Base-by-base conservation (phyloP, 805 yeast genomes). In the Henningerozyma blattae region DNA sequence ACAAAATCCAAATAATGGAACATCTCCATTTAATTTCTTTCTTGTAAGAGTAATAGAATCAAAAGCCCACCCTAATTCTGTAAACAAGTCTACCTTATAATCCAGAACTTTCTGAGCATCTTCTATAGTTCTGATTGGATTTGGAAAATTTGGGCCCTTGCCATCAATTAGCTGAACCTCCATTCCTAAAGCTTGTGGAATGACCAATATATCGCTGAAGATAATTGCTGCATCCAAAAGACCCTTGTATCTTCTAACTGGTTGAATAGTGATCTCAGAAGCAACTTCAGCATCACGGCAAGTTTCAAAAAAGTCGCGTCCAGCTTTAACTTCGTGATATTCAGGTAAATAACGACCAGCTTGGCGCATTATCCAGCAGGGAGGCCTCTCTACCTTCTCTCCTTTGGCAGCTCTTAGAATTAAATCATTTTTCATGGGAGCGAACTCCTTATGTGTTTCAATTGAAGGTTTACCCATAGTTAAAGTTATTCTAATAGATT, bases 121-220 rank as follows among this genome's bases (percentile, higher is more conserved):
- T 30, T 64, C 69, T 4, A 82, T 83, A 3, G 61, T 62, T 53
- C 96, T 73, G 46, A 91, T 63, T 14, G 98, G 98, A 30, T 77
- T 76, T 2, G 85, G 86, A 58, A 91, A 91, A 34, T 78, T 79
- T 4, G 98, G 98, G 0, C 98, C 98, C 40, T 78, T 80, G 34
- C 94, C 91, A 38, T 91, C 97, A 28, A 84, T 64, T 94, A 91
- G 89, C 52, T 80, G 77, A 28, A 91, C 95, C 34, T 72, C 77
- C 81, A 87, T 83, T 12, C 98, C 98, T 86, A 91, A 78, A 10
- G 96, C 98, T 61, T 91, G 97, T 3, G 98, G 98, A 35, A 91
- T 80, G 26, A 91, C 98, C 38, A 91, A 66, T 46, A 91, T 91
- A 56, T 91, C 98, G 54, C 87, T 77, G 64, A 91, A 91, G 37